Conservation (phyloP, 2,329 filamentous ascomycete genomes). For the Fusarium foetens region DNA sequence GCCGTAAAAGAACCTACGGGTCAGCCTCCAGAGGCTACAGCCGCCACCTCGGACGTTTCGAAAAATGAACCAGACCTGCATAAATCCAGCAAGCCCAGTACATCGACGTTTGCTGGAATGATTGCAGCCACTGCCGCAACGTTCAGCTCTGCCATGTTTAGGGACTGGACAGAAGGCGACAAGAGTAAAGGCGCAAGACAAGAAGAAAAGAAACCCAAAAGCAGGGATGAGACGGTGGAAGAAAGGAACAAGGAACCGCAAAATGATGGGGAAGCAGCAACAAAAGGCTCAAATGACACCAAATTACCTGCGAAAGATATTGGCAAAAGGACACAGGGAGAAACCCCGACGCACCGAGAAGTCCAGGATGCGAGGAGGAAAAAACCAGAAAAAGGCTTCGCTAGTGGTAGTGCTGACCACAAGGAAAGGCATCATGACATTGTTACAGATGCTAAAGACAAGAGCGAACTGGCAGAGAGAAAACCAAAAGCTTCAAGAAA, state of each 20-base stretch:
- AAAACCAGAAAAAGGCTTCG: constrained; percentile 41
- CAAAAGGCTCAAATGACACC: not conserved
- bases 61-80: not conserved
- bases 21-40: not conserved
- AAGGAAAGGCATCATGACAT: constrained; percentile 13
- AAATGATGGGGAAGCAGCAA: not conserved
- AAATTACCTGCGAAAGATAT: not conserved
- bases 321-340: constrained; percentile 45
- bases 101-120: constrained; percentile 21
- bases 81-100: constrained; percentile 2
- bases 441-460: constrained; percentile 9
- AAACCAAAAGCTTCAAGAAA: constrained; percentile 1
- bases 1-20: constrained; percentile 2
- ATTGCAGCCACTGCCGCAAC: constrained; percentile 38
- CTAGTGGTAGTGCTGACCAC: constrained; percentile 38
- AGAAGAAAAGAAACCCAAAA: constrained; percentile 4
- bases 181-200: constrained; percentile 53
- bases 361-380: not conserved
- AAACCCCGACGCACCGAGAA: constrained; percentile 5
- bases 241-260: not conserved
- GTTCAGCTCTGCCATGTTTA: constrained; percentile 27
- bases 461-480: not conserved
- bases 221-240: not conserved
- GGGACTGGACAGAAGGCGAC: constrained; percentile 46
- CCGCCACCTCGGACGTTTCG: not conserved